Evolutionary conservation across 2,329 filamentous ascomycete genomes (phyloP), one percentile per base, ranked within the genome.

Genomic region (Exophiala aquamarina): DNA sequence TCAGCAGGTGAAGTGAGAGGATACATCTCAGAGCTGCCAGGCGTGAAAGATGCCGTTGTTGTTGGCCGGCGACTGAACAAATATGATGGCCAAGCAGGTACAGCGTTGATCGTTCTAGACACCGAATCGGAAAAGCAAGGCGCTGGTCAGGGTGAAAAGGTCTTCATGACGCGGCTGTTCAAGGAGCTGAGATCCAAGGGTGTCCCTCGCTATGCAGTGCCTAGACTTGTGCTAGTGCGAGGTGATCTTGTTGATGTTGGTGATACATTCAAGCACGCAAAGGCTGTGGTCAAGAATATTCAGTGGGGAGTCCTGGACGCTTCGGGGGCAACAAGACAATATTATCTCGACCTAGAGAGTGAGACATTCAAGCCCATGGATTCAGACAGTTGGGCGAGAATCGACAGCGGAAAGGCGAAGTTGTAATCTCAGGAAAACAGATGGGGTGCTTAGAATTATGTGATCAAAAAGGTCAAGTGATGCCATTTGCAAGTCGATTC

Each of bases 1-100:
- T 88, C 86, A 2, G 90, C 87, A 0, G 82, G 79, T 41, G 89
- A 95, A 65, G 89, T 95, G 13, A 79, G 84, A 14, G 81, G 89
- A 59, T 80, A 81, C 0, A 67, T 95, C 1, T 83, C 86, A 10
- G 68, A 73, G 1, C 83, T 91, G 60, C 71, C 82, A 0, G 71
- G 73, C 1, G 75, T 95, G 13, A 71, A 77, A 34, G 89, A 94
- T 69, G 86, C 87, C 19, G 94, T 93, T 59, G 89, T 94, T 17
- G 95, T 94, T 60, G 89, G 89, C 29, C 66, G 73, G 13, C 69
- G 69, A 35, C 56, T 76, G 13, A 52, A 50, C 34, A 63, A 64
- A 15, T 75, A 75, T 50, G 72, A 75, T 50, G 73, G 73, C 4
- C 70, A 75, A 63, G 72, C 70, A 23, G 73, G 73, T 34, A 72